Evolutionary conservation across 2,329 filamentous ascomycete species (phyloP).

Genomic region (Huntiella decipiens): DNA sequence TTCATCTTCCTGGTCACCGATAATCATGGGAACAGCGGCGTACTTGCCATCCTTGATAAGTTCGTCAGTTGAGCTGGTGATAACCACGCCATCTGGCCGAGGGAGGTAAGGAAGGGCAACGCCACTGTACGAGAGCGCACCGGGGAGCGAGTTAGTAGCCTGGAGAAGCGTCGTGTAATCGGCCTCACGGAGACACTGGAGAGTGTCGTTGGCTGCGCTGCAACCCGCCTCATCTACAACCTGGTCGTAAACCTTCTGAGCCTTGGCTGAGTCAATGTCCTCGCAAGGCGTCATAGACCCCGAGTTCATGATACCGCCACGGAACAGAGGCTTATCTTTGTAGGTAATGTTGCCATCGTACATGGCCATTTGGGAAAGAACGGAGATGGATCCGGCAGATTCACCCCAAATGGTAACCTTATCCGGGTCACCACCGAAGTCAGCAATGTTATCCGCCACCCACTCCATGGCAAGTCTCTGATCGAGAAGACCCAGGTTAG

Average conservation of each 20-base stretch:
- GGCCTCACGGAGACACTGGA: slow-evolving; percentile 35
- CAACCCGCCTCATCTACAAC: slow-evolving; percentile 36
- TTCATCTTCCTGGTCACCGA: slow-evolving; percentile 47
- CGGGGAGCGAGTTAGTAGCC: slow-evolving; percentile 39
- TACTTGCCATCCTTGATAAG: slow-evolving; percentile 29
- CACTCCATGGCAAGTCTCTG: slow-evolving; percentile 41
- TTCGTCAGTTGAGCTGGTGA: slow-evolving; percentile 34
- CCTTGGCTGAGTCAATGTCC: slow-evolving; percentile 34
- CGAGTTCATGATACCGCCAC: slow-evolving; percentile 45
- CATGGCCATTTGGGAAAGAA: slow-evolving; percentile 41
- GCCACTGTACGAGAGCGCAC: slow-evolving; percentile 34
- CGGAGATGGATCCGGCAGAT: slow-evolving; percentile 38
- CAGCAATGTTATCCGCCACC: slow-evolving; percentile 43
- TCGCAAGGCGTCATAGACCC: slow-evolving; percentile 31
- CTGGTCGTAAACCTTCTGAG: slow-evolving; percentile 34
- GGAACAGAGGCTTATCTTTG: slow-evolving; percentile 44
- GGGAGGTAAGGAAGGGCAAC: slow-evolving; percentile 43
- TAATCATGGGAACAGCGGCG: slow-evolving; percentile 40
- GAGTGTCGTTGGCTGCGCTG: slow-evolving; percentile 24
- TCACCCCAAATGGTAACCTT: slow-evolving; percentile 50
- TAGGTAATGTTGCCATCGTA: slow-evolving; percentile 44
- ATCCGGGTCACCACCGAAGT: slow-evolving; percentile 45
- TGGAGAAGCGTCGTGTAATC: slow-evolving; percentile 32
- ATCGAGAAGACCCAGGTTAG: slow-evolving; percentile 42
- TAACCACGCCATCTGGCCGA: slow-evolving; percentile 35